Base-by-base conservation (phyloP, 805 yeast species). In the Limtongia smithiae region DNA sequence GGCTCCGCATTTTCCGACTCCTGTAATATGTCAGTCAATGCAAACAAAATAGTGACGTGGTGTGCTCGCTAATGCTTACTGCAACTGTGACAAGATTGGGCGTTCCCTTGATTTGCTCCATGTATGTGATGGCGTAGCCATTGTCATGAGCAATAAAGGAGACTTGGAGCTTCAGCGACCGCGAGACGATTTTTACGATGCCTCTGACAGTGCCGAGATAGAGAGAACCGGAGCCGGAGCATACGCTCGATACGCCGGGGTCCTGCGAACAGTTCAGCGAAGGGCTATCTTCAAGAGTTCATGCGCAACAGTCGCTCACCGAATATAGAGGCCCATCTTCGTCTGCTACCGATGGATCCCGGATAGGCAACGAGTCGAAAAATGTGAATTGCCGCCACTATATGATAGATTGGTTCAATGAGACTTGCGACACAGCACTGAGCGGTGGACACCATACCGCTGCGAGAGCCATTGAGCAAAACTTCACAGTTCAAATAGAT, bases 321-420 rank as follows among this genome's bases (percentile, higher is more conserved):
- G 96, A 86, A 65, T 83, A 90, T 22, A 90, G 70, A 0, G 85
- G 83, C 4, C 74, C 70, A 3, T 72, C 73, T 0, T 83, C 71
- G 14, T 45, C 51, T 5, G 82, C 82, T 48, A 77, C 74, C 51
- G 77, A 71, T 4, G 97, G 97, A 63, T 93, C 98, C 53, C 81
- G 70, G 17, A 93, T 83, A 4, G 96, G 96, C 0, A 81, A 75
- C 32, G 79, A 75, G 45, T 88, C 96, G 65, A 85, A 89, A 66
- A 91, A 85, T 53, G 86, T 87, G 67, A 91, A 85, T 62, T 85
- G 95, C 51, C 91, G 73, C 90, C 90, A 85, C 68, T 66, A 33
- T 34, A 21, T 12, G 8, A 9, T 12, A 4, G 11, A 22, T 22
- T 31, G 15, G n/a, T 25, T 22, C 9, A 17, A 8, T 22, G 33